Base-by-base conservation (phyloP, 2,329 filamentous ascomycete genomes). In the Alternaria gaisen region DNA sequence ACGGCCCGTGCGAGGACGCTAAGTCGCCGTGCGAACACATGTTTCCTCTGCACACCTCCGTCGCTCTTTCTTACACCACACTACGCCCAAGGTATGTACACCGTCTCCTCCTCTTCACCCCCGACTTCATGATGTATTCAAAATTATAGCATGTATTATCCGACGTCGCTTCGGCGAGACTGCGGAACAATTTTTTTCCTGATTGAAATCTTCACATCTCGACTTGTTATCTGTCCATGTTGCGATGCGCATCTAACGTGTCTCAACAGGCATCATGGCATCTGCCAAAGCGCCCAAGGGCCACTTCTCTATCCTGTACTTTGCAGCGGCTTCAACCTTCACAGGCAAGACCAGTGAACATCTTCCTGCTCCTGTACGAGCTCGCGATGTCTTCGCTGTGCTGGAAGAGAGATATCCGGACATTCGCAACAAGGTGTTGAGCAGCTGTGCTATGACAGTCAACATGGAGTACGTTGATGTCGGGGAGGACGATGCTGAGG, bases 301-400 rank as follows among this genome's bases (percentile, higher is more conserved):
- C n/a, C 86, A 91, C 67, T 96, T 95, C 81, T 91, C 86, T 58
- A 82, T 96, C 46, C 86, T 95, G 56, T 96, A 94, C 80, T 96
- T 96, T 80, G 92, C 92, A 59, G 86, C 87, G 63, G 91, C 91
- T 14, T 85, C 86, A 58, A 89, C 89, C 32, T 91, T 86, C 77
- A 93, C 92, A 1, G 82, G 83, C n/a, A 91, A 87, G 72, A 84
- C 89, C 61, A 82, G 83, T 63, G 92, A 95, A 72, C 72, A 80
- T 16, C 76, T 95, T 11, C 82, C 86, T 2, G 91, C 91, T 12
- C 91, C 91, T 36, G 76, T 94, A 36, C 80, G 85, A 2, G 76
- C 92, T 28, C 76, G 80, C 40, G 81, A 86, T 66, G 84, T 96
- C 22, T 93, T 92, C 70, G 79, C 81, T n/a, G 74, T 81, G 63